Conservation (phyloP, 116 monocot genomes). For the Dioscorea cayenensis region DNA sequence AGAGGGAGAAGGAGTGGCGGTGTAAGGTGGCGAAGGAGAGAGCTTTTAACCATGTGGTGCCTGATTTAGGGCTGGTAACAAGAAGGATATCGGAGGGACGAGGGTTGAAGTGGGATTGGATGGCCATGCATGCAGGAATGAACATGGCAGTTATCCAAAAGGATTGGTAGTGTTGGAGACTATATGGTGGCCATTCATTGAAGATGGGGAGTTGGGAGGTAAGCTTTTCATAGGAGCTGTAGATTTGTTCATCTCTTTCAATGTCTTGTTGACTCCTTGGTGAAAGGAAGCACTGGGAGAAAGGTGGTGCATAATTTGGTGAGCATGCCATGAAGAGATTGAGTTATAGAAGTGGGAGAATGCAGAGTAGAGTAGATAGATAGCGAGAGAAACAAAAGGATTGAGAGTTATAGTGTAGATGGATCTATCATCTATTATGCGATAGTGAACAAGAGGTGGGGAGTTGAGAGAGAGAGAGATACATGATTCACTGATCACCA, state of each 20-base stretch:
- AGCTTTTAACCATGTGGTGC: not conserved
- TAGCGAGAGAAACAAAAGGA: too few relatives aligned
- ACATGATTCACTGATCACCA: too few relatives aligned
- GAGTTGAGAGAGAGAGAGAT: too few relatives aligned
- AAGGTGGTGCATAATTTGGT: too few relatives aligned
- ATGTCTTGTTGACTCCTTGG: not conserved
- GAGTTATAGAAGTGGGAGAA: too few relatives aligned
- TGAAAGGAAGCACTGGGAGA: not conserved
- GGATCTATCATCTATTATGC: too few relatives aligned
- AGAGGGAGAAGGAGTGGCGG: not conserved
- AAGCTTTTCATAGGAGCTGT: not conserved
- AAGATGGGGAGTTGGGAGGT: not conserved
- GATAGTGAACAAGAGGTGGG: too few relatives aligned
- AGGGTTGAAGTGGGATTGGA: too few relatives aligned
- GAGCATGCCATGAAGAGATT: too few relatives aligned
- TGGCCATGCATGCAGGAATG: not conserved
- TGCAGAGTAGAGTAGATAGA: too few relatives aligned
- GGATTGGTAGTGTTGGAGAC: not conserved
- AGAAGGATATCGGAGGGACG: too few relatives aligned
- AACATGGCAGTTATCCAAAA: not conserved
- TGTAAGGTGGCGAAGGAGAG: conserved; percentile 2
- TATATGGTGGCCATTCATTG: not conserved
- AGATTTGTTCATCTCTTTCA: not conserved
- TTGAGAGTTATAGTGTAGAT: too few relatives aligned
- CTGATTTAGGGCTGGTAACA: not conserved